These are phyloP conservation scores for Parascedosporium putredinis DNA, from an alignment of 2,329 filamentous ascomycete genomes.

Conservation along the genomic window DNA sequence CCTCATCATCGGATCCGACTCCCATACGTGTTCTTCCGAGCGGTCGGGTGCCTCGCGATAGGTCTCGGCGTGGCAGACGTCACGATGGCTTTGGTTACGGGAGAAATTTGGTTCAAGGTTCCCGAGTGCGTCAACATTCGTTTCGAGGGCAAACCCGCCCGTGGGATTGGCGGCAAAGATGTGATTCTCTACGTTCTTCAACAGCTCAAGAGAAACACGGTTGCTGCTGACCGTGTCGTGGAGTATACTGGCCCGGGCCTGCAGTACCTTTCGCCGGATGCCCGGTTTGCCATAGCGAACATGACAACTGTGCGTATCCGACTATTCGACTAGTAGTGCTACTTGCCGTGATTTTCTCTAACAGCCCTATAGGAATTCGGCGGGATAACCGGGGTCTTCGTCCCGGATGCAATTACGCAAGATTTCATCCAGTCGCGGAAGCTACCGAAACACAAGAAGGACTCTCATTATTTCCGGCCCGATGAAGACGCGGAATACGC, in stretches of 20 bases:
- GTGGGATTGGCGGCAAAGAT: conserved; percentile 33
- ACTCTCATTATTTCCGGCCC: conserved; percentile 24
- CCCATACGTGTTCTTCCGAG: conserved; percentile 34
- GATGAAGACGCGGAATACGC: conserved; percentile 26
- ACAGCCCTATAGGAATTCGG: neutral
- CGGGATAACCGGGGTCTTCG: neutral
- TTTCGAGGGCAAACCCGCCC: conserved; percentile 23
- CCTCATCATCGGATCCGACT: conserved; percentile 32
- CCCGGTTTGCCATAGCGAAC: conserved; percentile 34
- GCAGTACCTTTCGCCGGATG: conserved; percentile 27
- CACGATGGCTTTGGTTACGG: conserved; percentile 31
- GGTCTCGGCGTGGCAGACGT: conserved; percentile 35
- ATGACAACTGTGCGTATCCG: conserved; percentile 21
- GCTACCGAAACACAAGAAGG: conserved; percentile 19
- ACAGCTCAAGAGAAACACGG: conserved; percentile 32
- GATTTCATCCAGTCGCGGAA: conserved; percentile 22
- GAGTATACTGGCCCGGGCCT: conserved; percentile 32
- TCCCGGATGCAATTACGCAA: conserved; percentile 19
- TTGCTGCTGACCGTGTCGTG: conserved; percentile 31
- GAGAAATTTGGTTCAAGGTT: conserved; percentile 35
- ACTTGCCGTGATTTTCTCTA: neutral
- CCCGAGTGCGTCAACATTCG: conserved; percentile 30
- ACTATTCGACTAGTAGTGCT: neutral
- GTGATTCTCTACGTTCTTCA: conserved; percentile 32
- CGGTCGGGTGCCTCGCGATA: conserved; percentile 30